Evolutionary conservation across 768 basidiomycete genomes (phyloP).

Genomic region (Tylopilus plumbeoviolaceoides): DNA sequence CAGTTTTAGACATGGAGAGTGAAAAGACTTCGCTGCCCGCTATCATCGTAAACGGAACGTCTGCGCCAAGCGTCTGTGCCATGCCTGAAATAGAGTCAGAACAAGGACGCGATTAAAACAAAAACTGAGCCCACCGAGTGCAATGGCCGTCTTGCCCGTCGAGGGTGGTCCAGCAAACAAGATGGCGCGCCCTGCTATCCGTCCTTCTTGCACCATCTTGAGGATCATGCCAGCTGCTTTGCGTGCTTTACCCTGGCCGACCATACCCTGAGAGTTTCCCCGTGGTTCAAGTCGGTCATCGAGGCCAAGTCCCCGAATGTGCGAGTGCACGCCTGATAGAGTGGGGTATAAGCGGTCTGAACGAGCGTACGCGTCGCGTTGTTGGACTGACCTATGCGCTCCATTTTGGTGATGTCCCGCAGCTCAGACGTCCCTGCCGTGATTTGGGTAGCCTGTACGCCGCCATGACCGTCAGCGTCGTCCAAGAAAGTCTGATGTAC

Average conservation of each 20-base stretch:
- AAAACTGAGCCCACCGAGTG: constrained; percentile 61
- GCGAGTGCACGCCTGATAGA: constrained; percentile 76
- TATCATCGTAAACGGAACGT: constrained; percentile 98
- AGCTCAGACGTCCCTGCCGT: constrained; percentile 74
- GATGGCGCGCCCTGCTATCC: constrained; percentile 94
- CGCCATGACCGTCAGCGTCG: constrained; percentile 6
- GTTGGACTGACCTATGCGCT: constrained; percentile 70
- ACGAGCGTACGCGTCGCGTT: not conserved
- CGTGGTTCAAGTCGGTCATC: constrained; percentile 91
- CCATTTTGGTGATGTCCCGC: constrained; percentile 88
- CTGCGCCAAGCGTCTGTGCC: constrained; percentile 91
- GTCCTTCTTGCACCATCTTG: constrained; percentile 96
- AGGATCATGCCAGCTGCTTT: constrained; percentile 98
- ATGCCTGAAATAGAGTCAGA: constrained; percentile 55
- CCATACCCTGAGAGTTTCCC: constrained; percentile 89
- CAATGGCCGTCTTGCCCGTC: constrained; percentile 97
- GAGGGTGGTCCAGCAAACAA: constrained; percentile 97
- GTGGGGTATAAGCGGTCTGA: constrained; percentile 1
- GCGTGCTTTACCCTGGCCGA: constrained; percentile 92
- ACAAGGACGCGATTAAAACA: not conserved
- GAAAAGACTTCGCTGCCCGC: constrained; percentile 98
- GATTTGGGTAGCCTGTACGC: constrained; percentile 61
- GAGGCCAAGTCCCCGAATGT: constrained; percentile 92
- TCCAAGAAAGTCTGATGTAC: not conserved
- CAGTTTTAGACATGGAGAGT: constrained; percentile 97